Evolutionary conservation across 164 flowering plant genomes (phyloP).

Genomic region (Malania oleifera): DNA sequence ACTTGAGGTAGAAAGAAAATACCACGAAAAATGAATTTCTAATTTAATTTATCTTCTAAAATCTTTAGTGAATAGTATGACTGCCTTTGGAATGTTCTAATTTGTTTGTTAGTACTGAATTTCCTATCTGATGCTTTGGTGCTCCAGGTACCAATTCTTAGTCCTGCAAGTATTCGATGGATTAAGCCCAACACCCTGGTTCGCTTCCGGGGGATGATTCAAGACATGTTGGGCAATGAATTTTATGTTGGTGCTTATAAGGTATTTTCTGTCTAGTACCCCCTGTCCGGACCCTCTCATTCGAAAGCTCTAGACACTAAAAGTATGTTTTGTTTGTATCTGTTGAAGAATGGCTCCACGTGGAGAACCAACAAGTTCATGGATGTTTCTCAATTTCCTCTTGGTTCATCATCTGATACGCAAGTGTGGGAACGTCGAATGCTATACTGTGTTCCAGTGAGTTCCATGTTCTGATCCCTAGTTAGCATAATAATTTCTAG

Average conservation of each 20-base stretch:
- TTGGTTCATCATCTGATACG: slow-evolving; percentile 47
- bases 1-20: too few relatives aligned
- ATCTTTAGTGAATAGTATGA: too few relatives aligned
- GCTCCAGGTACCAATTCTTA: slow-evolving; percentile 67
- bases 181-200: slow-evolving; percentile 70
- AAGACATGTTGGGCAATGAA: slow-evolving; percentile 89
- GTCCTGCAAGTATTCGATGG: slow-evolving; percentile 28
- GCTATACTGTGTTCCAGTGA: slow-evolving; percentile 76
- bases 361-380: slow-evolving; percentile 86
- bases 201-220: slow-evolving; percentile 85
- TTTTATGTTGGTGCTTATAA: slow-evolving; percentile 84
- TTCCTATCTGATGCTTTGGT: neutral
- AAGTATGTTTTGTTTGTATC: neutral
- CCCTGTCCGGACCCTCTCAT: too few relatives aligned
- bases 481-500: too few relatives aligned
- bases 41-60: too few relatives aligned
- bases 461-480: slow-evolving; percentile 9
- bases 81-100: too few relatives aligned
- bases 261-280: slow-evolving; percentile 32
- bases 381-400: slow-evolving; percentile 51
- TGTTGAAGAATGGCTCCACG: slow-evolving; percentile 51
- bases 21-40: too few relatives aligned
- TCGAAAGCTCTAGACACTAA: neutral
- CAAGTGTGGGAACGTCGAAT: slow-evolving; percentile 84
- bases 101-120: neutral